Evolutionary conservation across 306 rosid species (phyloP).

Genomic region (Malus domestica): ASM211411v1 NC_041803.1:869001-869500

Average conservation of each 20-base stretch:
- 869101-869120: background rate
- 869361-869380: no score
- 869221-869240: background rate
- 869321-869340: background rate
- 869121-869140: background rate
- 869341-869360: no score
- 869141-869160: background rate
- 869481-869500: no score
- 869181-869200: slow-evolving; percentile 8
- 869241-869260: background rate
- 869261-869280: background rate
- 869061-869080: background rate
- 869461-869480: no score
- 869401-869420: no score
- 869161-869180: background rate
- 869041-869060: background rate
- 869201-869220: background rate
- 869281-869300: background rate
- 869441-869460: no score
- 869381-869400: no score
- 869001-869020: background rate
- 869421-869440: no score
- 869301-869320: background rate
- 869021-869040: background rate
- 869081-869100: background rate